Base-by-base conservation (phyloP, 129 eudicot genomes). In the Silybum marianum region DNA sequence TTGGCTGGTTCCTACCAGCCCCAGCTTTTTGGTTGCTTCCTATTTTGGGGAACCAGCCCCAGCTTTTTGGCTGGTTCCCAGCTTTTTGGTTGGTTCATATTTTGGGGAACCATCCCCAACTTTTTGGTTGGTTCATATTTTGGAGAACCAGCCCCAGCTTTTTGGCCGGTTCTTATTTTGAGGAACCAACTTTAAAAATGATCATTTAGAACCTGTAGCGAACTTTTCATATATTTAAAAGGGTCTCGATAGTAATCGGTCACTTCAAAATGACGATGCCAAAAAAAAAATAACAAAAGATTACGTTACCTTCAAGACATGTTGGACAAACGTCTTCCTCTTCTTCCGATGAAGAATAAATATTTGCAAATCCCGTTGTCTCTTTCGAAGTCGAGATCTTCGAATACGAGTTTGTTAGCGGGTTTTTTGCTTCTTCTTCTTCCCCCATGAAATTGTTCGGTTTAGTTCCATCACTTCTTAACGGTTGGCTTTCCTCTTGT, bases 271-370 rank as follows among this genome's bases (percentile, higher is more conserved):
- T n/a, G n/a, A n/a, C n/a, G n/a, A n/a, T n/a, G n/a, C n/a, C n/a
- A n/a, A n/a, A n/a, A n/a, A n/a, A n/a, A n/a, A n/a, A n/a, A n/a
- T n/a, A n/a, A n/a, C n/a, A n/a, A n/a, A n/a, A n/a, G 30, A 2
- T 26, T 26, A 26, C 30, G 1, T n/a, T 85, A 93, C 99, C 99
- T 87, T 96, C 99, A 79, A 96, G 99, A 83, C 99, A 96, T 0
- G 99, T 96, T 54, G 99, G 99, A 86, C 98, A 96, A 63, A 96
- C 93, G 69, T 96, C 99, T 81, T 96, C 99, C 22, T 95, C 91
- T 79, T 58, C 66, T 18, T 89, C 88, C 12, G 92, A 78, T 34
- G 92, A 86, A 79, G 97, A 71, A 85, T 89, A 90, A 69, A 88
- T 89, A 88, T 91, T 89, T 44, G 93, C 88, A 89, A 81, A 85